A percentile compares a stretch with the other conserved stretches of the same genome.
Evolutionary conservation across 768 basidiomycete species (phyloP).

Genomic region (Chlorophyllum brunneum): DNA sequence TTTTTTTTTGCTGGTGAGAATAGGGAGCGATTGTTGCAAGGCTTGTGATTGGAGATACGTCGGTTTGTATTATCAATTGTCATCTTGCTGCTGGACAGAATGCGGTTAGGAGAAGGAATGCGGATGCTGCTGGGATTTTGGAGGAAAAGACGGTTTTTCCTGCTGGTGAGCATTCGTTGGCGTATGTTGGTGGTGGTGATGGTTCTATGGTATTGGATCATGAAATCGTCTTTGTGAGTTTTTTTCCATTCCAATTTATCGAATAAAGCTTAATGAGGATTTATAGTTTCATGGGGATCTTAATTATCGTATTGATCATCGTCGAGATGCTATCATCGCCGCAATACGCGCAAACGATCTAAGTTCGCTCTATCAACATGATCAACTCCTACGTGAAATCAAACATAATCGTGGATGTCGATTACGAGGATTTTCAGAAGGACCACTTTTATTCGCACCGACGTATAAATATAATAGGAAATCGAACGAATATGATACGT

Average conservation of each 20-base stretch:
- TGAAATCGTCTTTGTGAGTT: slow-evolving; percentile 84
- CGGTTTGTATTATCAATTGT: slow-evolving; percentile 92
- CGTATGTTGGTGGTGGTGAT: slow-evolving; percentile 88
- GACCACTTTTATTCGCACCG: slow-evolving; percentile 77
- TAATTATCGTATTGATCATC: slow-evolving; percentile 96
- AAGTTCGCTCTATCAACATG: slow-evolving; percentile 61
- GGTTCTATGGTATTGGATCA: slow-evolving; percentile 93
- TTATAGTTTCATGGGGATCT: slow-evolving; percentile 84
- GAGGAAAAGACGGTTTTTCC: slow-evolving; percentile 76
- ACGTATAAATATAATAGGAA: slow-evolving; percentile 94
- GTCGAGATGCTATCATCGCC: slow-evolving; percentile 76
- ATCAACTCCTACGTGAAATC: slow-evolving; percentile 90
- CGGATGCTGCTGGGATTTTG: slow-evolving; percentile 82
- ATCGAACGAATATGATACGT: slow-evolving; percentile 78
- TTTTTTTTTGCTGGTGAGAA: slow-evolving; percentile 4
- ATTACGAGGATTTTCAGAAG: slow-evolving; percentile 78
- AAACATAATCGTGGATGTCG: slow-evolving; percentile 85
- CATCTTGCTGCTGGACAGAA: slow-evolving; percentile 96
- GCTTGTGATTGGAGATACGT: slow-evolving; percentile 88
- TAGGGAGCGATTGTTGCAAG: slow-evolving; percentile 91
- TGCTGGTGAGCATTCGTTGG: slow-evolving; percentile 49
- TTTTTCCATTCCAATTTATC: neutral
- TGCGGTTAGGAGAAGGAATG: slow-evolving; percentile 77
- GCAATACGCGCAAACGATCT: slow-evolving; percentile 68
- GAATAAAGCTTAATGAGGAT: slow-evolving; percentile 5